Evolutionary conservation across 345 rosid species (phyloP), one percentile per base, ranked within the genome.

Genomic region (Triadica sebifera): DNA sequence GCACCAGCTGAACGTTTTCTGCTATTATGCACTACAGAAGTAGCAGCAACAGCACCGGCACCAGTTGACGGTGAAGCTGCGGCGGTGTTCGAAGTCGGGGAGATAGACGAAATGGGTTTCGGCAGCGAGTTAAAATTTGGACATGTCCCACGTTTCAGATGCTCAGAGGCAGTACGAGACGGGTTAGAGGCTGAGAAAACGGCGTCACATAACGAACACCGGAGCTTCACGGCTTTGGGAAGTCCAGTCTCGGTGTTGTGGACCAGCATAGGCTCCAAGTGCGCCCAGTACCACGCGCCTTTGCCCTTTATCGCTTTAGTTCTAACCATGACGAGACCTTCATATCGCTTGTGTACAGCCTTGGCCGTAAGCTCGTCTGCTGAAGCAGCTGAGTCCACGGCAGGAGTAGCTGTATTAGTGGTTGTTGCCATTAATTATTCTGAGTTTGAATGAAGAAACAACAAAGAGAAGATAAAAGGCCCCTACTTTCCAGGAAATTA

Each of bases 221-320:
- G 89, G 80, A 96, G 99, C 85, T 91, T 96, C 46, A 93, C 99
- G 8, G 98, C 94, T 78, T 93, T 90, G 46, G 99, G 93, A 15
- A 91, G 90, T 37, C 95, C 95, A 57, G 97, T 91, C 69, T 91
- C 99, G 74, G 91, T 75, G 94, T 86, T 89, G 73, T 87, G 95
- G 50, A 96, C 87, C 50, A 96, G 77, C 76, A 93, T 72, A n/a
- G 99, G 99, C 75, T 96, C 99, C 45, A 96, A 88, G 81, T 96
- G 97, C 60, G 92, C 86, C 99, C 99, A 96, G 81, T 96, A 96
- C 99, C 99, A 96, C 62, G 98, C 98, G 70, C 99, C 98, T 85
- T 96, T 96, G 10, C 99, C 99, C 78, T 90, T 93, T 47, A 90
- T 79, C 12, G 99, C 98, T 81, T 93, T 96, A 37, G 87, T 90